Evolutionary conservation across 306 rosid genomes (phyloP).

Genomic region (Coriaria nepalensis): DNA sequence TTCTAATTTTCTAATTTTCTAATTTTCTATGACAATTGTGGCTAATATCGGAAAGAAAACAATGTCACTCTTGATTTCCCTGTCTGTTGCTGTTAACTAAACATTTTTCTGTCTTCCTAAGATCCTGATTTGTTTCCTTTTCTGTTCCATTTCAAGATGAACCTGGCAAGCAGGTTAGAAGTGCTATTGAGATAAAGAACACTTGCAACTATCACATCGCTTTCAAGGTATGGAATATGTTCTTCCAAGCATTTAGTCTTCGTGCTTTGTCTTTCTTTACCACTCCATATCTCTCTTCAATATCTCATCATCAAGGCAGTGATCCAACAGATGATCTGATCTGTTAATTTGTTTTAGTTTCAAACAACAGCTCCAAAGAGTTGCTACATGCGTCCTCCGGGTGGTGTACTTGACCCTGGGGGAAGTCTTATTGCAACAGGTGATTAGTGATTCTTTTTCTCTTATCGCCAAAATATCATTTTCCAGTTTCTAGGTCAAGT

Average conservation of each 20-base stretch:
- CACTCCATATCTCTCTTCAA: slow-evolving; percentile 1
- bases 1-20: too few species aligned
- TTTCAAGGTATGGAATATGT: slow-evolving; percentile 54
- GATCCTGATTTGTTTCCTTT: slow-evolving; percentile 7
- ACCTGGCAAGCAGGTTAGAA: slow-evolving; percentile 84
- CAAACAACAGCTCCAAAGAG: slow-evolving; percentile 97
- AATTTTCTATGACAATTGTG: too few species aligned
- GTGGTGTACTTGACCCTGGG: slow-evolving; percentile 76
- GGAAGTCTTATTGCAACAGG: slow-evolving; percentile 75
- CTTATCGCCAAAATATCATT: not conserved
- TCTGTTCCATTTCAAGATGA: slow-evolving; percentile 45
- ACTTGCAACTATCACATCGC: slow-evolving; percentile 67
- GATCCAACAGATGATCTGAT: slow-evolving; percentile 12
- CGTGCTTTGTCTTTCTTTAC: slow-evolving; percentile 2
- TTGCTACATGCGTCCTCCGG: slow-evolving; percentile 91
- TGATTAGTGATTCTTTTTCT: slow-evolving; percentile 21
- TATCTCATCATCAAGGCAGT: slow-evolving; percentile 3
- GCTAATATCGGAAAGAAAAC: too few species aligned
- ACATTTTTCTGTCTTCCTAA: slow-evolving; percentile 6
- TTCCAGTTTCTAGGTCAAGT: too few species aligned
- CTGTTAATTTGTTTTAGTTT: slow-evolving; percentile 36
- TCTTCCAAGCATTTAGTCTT: slow-evolving; percentile 1
- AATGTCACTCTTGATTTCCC: too few species aligned
- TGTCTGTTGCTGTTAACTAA: slow-evolving; percentile 3
- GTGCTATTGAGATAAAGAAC: slow-evolving; percentile 75